Conservation (phyloP, 345 rosid genomes). For the Balakata baccata region DNA sequence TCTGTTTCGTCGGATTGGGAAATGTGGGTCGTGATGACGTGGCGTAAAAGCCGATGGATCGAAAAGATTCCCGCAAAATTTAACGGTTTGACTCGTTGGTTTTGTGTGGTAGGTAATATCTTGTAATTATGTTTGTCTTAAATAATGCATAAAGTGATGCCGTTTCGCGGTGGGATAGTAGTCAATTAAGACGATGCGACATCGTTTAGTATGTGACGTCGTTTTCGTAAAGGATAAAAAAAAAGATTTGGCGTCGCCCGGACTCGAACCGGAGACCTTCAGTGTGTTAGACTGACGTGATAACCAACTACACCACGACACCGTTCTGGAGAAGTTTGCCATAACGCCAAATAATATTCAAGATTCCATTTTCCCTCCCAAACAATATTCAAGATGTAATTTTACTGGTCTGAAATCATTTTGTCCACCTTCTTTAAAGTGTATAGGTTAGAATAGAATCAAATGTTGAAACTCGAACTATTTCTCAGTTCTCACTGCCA, state of each 20-base stretch:
- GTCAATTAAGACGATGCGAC: no score
- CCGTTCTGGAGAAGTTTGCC: no score
- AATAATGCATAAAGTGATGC: no score
- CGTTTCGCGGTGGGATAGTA: no score
- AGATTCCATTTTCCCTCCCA: no score
- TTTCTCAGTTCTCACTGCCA: no score
- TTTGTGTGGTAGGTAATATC: not conserved
- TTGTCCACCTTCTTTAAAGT: not conserved
- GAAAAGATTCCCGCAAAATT: not conserved
- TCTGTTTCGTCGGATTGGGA: not conserved
- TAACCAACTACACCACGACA: constrained; percentile 99
- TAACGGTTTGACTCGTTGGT: not conserved
- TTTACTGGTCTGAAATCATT: not conserved
- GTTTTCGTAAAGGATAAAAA: not conserved
- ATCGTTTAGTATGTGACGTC: not conserved
- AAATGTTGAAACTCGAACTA: not conserved
- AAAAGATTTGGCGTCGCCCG: constrained; percentile 65
- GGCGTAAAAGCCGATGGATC: not conserved
- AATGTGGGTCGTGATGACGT: not conserved
- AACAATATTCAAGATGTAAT: not conserved
- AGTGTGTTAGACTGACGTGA: constrained; percentile 97
- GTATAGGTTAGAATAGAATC: not conserved
- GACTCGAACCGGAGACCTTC: constrained; percentile 89
- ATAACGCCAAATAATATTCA: no score
- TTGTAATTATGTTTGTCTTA: no score